Conservation (phyloP, 163 green algal genomes). For the Scenedesmus sp. region DNA sequence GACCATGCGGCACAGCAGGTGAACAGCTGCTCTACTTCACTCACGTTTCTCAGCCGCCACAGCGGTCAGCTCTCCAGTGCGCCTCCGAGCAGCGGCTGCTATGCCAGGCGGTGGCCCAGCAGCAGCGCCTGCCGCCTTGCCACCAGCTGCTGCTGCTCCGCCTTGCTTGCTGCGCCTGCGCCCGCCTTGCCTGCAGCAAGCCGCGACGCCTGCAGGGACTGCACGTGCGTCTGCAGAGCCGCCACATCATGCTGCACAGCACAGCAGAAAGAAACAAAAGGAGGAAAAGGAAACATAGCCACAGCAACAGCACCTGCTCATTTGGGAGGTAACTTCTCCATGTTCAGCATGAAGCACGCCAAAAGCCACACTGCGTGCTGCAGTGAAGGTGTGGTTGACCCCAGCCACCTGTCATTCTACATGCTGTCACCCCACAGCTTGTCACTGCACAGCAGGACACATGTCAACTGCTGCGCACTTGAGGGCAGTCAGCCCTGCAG, state of each 20-base stretch:
- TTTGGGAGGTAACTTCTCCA: background rate
- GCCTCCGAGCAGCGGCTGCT: conserved; percentile 16
- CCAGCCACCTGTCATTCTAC: too few relatives aligned
- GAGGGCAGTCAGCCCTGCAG: conserved; percentile 36
- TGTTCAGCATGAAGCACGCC: background rate
- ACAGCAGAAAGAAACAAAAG: too few relatives aligned
- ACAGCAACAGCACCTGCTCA: background rate
- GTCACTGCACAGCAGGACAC: background rate
- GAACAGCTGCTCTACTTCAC: background rate
- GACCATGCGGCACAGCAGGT: background rate
- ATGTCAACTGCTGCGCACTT: background rate
- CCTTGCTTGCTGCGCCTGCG: conserved; percentile 48
- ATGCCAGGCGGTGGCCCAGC: conserved; percentile 3
- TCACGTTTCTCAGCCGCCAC: conserved; percentile 28
- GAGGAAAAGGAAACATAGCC: too few relatives aligned
- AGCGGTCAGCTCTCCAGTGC: conserved; percentile 1
- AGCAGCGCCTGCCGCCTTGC: conserved; percentile 12
- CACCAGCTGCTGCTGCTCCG: conserved; percentile 9
- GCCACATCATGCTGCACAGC: conserved; percentile 38
- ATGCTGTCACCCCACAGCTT: too few relatives aligned
- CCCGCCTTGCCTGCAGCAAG: conserved; percentile 10
- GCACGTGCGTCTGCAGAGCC: conserved; percentile 62
- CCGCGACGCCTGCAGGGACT: conserved; percentile 57
- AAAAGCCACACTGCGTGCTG: background rate
- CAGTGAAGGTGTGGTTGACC: background rate